These are phyloP conservation scores for Parathielavia appendiculata DNA, from an alignment of 495 filamentous ascomycete genomes.

Conservation along the genomic window DNA sequence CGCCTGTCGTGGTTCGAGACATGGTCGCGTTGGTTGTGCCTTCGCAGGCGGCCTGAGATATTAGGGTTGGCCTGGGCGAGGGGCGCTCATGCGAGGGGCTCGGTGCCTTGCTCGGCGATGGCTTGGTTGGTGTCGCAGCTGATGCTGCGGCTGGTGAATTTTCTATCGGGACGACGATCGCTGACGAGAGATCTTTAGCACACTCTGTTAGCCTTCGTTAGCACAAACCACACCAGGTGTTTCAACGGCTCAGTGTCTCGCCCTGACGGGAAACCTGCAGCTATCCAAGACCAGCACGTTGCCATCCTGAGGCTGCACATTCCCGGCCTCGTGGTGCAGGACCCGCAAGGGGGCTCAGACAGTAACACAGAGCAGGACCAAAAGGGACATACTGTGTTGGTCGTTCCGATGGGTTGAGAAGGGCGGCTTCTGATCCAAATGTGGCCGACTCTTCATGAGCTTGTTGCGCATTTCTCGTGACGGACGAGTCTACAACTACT, in stretches of 20 bases:
- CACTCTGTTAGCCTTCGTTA: slow-evolving; percentile 5
- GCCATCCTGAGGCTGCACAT: not conserved
- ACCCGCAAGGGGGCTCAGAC: not conserved
- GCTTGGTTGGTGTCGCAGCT: slow-evolving; percentile 8
- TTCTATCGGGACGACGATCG: not conserved
- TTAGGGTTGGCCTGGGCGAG: slow-evolving; percentile 26
- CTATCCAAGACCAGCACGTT: not conserved
- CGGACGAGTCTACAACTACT: slow-evolving; percentile 1
- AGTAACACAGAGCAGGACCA: slow-evolving; percentile 1
- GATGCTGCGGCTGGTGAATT: slow-evolving; percentile 11
- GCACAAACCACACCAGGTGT: not conserved
- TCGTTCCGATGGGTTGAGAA: slow-evolving; percentile 32
- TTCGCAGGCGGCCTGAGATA: slow-evolving; percentile 30
- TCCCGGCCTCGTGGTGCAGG: not conserved
- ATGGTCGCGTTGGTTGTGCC: slow-evolving; percentile 34
- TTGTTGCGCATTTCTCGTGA: slow-evolving; percentile 41
- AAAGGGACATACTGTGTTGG: slow-evolving; percentile 32
- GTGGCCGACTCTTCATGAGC: slow-evolving; percentile 32
- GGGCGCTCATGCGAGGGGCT: slow-evolving; percentile 21
- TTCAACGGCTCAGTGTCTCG: not conserved
- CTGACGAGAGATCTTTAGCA: slow-evolving; percentile 8
- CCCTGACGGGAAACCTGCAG: not conserved
- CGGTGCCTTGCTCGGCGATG: slow-evolving; percentile 19
- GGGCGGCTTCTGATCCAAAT: slow-evolving; percentile 29
- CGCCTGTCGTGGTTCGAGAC: slow-evolving; percentile 25